These are phyloP conservation scores for Phallus indusiatus DNA, from an alignment of 768 basidiomycete genomes.

Conservation along the genomic window DNA sequence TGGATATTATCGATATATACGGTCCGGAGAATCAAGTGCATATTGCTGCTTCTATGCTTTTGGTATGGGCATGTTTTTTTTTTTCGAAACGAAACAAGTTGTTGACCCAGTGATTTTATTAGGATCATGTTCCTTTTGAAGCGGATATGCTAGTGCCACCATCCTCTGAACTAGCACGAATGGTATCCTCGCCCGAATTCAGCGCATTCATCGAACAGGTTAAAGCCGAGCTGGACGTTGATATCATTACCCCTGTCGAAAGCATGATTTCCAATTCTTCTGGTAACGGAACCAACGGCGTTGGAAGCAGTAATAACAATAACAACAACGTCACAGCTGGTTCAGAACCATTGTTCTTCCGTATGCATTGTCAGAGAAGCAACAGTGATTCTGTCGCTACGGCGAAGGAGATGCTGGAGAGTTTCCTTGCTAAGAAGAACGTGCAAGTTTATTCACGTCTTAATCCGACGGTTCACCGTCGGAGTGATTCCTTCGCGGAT, in stretches of 20 bases:
- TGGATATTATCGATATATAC: slow-evolving; percentile 91
- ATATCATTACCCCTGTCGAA: slow-evolving; percentile 64
- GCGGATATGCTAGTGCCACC: slow-evolving; percentile 90
- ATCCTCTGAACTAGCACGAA: slow-evolving; percentile 63
- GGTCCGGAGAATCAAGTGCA: slow-evolving; percentile 96
- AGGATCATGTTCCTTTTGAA: slow-evolving; percentile 97
- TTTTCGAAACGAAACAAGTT: neutral
- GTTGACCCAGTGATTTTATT: slow-evolving; percentile 1
- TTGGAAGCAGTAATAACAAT: slow-evolving; percentile 45
- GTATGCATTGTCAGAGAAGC: slow-evolving; percentile 93
- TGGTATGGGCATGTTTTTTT: slow-evolving; percentile 41
- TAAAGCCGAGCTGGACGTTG: slow-evolving; percentile 90
- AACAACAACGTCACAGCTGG: too few species aligned
- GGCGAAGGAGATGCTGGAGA: slow-evolving; percentile 86
- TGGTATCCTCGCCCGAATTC: slow-evolving; percentile 78
- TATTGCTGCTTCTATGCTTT: slow-evolving; percentile 91
- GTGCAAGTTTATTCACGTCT: slow-evolving; percentile 74
- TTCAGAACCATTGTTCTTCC: slow-evolving; percentile 58
- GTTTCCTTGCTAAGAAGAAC: slow-evolving; percentile 78
- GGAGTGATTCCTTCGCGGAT: slow-evolving; percentile 89
- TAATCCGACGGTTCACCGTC: slow-evolving; percentile 62
- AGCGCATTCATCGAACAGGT: slow-evolving; percentile 77
- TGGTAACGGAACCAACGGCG: slow-evolving; percentile 34
- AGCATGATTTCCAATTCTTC: slow-evolving; percentile 22
- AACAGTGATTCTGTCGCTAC: slow-evolving; percentile 90